phyloP scores from a whole-genome alignment of 1,284 basidiomycete species.

The Phenoliferia sp. region DNA sequence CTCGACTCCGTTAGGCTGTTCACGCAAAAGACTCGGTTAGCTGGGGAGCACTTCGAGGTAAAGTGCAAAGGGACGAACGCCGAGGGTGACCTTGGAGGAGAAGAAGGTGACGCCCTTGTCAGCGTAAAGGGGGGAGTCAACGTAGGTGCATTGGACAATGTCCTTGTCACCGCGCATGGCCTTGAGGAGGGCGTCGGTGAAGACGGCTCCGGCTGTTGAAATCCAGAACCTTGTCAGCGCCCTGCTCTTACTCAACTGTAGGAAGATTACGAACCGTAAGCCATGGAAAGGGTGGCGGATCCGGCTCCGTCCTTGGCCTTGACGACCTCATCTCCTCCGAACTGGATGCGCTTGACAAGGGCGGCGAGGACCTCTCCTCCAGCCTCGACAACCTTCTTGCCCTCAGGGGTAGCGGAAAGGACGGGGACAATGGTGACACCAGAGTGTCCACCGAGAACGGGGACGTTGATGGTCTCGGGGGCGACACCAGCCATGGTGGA shows the following conservation, averaged over 20 bases:
- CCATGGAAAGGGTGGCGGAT: slow-evolving; percentile 87
- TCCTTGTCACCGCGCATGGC: slow-evolving; percentile 83
- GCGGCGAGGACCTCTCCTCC: slow-evolving; percentile 63
- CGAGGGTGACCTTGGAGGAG: slow-evolving; percentile 83
- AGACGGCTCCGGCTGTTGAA: slow-evolving; percentile 74
- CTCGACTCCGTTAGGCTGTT: slow-evolving; percentile 75
- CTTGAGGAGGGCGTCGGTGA: slow-evolving; percentile 73
- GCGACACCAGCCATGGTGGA: slow-evolving; percentile 65
- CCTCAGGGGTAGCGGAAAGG: slow-evolving; percentile 66
- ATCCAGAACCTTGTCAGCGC: not conserved
- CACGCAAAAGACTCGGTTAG: slow-evolving; percentile 8
- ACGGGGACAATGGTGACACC: slow-evolving; percentile 94
- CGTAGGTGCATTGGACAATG: slow-evolving; percentile 55
- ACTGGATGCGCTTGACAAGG: slow-evolving; percentile 82
- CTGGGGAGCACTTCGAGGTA: not conserved
- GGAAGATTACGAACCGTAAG: slow-evolving; percentile 54
- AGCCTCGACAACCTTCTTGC: slow-evolving; percentile 46
- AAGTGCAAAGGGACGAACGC: slow-evolving; percentile 55
- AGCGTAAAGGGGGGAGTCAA: slow-evolving; percentile 60
- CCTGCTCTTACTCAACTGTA: slow-evolving; percentile 7
- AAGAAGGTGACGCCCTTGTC: slow-evolving; percentile 68
- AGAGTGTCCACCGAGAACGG: slow-evolving; percentile 94
- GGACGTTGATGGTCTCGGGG: slow-evolving; percentile 61
- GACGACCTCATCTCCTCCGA: slow-evolving; percentile 87
- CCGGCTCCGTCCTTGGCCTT: slow-evolving; percentile 85